Conservation (phyloP, 2,329 filamentous ascomycete genomes). For the Pleurostoma richardsiae region DNA sequence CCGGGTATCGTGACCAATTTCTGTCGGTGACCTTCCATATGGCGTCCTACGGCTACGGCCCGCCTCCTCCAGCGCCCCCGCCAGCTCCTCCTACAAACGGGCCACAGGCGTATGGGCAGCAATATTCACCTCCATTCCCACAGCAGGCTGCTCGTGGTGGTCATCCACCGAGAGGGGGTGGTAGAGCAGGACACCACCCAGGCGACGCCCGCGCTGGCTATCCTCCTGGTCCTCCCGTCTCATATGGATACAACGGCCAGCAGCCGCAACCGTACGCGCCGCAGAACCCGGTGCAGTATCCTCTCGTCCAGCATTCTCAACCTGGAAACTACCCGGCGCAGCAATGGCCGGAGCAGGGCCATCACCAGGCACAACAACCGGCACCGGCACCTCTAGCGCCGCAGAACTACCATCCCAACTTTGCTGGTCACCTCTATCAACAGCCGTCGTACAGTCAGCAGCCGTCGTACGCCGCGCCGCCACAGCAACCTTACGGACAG, state of each 20-base stretch:
- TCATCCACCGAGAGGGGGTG: slow-evolving; percentile 24
- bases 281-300: slow-evolving; percentile 17
- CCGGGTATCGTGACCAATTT: too few relatives aligned
- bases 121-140: slow-evolving; percentile 34
- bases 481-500: slow-evolving; percentile 23
- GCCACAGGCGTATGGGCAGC: slow-evolving; percentile 20
- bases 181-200: slow-evolving; percentile 32
- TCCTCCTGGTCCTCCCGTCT: slow-evolving; percentile 30
- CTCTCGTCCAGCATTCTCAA: slow-evolving; percentile 27
- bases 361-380: slow-evolving; percentile 27
- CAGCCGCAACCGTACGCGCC: slow-evolving; percentile 22
- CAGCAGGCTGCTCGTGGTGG: slow-evolving; percentile 31
- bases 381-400: slow-evolving; percentile 41
- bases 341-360: slow-evolving; percentile 35
- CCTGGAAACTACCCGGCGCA: slow-evolving; percentile 30
- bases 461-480: slow-evolving; percentile 21
- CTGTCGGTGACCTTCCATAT: slow-evolving; percentile 20
- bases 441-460: slow-evolving; percentile 31
- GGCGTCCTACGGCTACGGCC: slow-evolving; percentile 50
- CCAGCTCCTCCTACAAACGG: slow-evolving; percentile 16
- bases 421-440: slow-evolving; percentile 49
- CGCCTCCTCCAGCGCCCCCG: slow-evolving; percentile 41
- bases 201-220: slow-evolving; percentile 32
- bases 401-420: slow-evolving; percentile 55
- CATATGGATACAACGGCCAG: slow-evolving; percentile 39